phyloP scores from a whole-genome alignment of 306 rosid genomes.

The Crataegus laevigata region DNA sequence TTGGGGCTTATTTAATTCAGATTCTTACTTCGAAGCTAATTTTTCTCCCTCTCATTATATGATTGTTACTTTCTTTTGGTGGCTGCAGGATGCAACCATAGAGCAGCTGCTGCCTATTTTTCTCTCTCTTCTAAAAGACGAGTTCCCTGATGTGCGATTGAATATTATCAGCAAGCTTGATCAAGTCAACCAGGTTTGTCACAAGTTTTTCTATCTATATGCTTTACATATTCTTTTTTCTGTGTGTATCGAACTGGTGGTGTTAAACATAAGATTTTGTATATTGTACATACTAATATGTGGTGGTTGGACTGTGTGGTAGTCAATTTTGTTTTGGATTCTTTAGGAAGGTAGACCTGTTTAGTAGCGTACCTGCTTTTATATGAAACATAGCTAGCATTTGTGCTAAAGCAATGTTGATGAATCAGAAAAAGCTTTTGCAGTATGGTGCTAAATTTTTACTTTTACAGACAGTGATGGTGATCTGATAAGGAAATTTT shows the following conservation, averaged over 20 bases:
- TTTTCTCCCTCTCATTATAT: conserved; percentile 7
- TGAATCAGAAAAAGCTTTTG: background rate
- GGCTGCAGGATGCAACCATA: conserved; percentile 84
- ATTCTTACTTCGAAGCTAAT: background rate
- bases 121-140: conserved; percentile 90
- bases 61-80: background rate
- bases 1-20: background rate
- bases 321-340: background rate
- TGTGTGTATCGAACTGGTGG: background rate
- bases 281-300: background rate
- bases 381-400: background rate
- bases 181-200: conserved; percentile 93
- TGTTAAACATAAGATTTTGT: background rate
- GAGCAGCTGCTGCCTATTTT: conserved; percentile 97
- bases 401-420: background rate
- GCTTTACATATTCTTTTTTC: background rate
- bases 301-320: background rate
- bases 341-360: background rate
- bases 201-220: background rate
- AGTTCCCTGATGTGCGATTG: conserved; percentile 95
- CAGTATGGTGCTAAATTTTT: background rate
- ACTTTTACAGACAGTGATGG: background rate
- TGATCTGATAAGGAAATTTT: background rate
- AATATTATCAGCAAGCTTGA: conserved; percentile 98
- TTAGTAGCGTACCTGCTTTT: background rate